phyloP scores from a whole-genome alignment of 441 rosid species.

The Erodium texanum region DNA sequence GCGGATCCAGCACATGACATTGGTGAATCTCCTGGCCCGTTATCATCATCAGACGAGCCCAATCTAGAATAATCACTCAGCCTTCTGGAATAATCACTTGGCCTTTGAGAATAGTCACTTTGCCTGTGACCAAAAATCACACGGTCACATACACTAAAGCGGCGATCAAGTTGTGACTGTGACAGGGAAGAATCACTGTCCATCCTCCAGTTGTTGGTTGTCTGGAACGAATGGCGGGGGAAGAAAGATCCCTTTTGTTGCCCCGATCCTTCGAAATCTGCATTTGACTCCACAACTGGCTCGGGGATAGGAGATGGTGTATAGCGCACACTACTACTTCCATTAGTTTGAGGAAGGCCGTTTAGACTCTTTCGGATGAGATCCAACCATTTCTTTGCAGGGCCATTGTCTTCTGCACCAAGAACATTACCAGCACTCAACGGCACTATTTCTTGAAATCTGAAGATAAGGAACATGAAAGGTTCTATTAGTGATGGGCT shows the following conservation, averaged over 20 bases:
- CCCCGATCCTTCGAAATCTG: constrained; percentile 87
- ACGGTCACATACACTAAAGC: constrained; percentile 88
- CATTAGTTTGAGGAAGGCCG: constrained; percentile 74
- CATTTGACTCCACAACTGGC: constrained; percentile 80
- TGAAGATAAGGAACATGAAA: constrained; percentile 21
- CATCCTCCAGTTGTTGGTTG: constrained; percentile 68
- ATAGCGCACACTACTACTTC: constrained; percentile 36
- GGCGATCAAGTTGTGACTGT: constrained; percentile 65
- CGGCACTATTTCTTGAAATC: constrained; percentile 97
- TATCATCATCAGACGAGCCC: constrained; percentile 94
- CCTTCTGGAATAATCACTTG: background rate
- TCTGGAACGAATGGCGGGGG: constrained; percentile 84
- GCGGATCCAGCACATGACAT: constrained; percentile 47
- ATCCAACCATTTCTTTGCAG: constrained; percentile 89
- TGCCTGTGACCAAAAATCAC: constrained; percentile 58
- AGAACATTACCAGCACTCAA: constrained; percentile 90
- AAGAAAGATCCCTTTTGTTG: constrained; percentile 75
- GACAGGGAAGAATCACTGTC: constrained; percentile 59
- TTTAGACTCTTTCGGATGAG: constrained; percentile 73
- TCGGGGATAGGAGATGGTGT: constrained; percentile 86
- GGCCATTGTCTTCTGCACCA: constrained; percentile 96
- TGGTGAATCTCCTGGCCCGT: constrained; percentile 76
- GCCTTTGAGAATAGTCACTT: background rate
- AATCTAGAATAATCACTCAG: constrained; percentile 20
- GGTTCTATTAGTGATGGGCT: constrained; percentile 7